These are phyloP conservation scores for Amanita fuliginea DNA, from an alignment of 768 basidiomycete species.

Conservation along the genomic window DNA sequence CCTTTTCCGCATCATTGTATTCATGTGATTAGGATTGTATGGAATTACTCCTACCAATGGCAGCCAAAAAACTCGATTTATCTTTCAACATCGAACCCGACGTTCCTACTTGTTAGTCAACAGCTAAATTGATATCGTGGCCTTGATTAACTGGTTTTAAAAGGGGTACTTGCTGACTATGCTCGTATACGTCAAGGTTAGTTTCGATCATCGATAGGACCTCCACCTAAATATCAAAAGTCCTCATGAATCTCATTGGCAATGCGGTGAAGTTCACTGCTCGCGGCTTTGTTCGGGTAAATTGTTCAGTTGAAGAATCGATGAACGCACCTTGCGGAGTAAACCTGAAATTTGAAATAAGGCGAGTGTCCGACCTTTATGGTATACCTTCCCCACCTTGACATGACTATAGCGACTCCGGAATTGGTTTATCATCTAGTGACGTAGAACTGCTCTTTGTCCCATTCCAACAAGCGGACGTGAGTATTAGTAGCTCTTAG, in stretches of 20 bases:
- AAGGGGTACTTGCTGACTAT: slow-evolving; percentile 66
- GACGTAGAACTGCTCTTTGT: slow-evolving; percentile 61
- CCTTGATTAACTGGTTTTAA: not conserved
- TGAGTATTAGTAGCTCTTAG: slow-evolving; percentile 11
- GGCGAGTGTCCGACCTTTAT: slow-evolving; percentile 24
- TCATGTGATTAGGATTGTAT: slow-evolving; percentile 48
- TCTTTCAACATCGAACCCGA: slow-evolving; percentile 61
- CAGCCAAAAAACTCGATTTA: slow-evolving; percentile 62
- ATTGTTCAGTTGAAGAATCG: slow-evolving; percentile 40
- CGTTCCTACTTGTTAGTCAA: slow-evolving; percentile 47
- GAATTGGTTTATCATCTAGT: slow-evolving; percentile 56
- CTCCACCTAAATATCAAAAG: slow-evolving; percentile 19
- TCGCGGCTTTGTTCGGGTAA: slow-evolving; percentile 50
- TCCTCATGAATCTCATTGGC: slow-evolving; percentile 68
- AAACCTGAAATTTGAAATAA: slow-evolving; percentile 53
- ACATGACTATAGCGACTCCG: slow-evolving; percentile 42
- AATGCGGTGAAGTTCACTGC: slow-evolving; percentile 72
- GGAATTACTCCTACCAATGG: slow-evolving; percentile 67
- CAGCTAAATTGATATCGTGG: not conserved
- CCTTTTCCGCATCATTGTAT: not conserved
- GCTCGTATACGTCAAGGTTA: slow-evolving; percentile 64
- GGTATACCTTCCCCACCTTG: not conserved
- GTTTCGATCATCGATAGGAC: slow-evolving; percentile 1
- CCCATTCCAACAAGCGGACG: slow-evolving; percentile 70
- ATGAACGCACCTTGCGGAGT: slow-evolving; percentile 30